Evolutionary conservation across 176 grass and related monocot genomes (phyloP), one percentile per base, ranked within the genome.

Genomic region (Oryza brachyantha): DNA sequence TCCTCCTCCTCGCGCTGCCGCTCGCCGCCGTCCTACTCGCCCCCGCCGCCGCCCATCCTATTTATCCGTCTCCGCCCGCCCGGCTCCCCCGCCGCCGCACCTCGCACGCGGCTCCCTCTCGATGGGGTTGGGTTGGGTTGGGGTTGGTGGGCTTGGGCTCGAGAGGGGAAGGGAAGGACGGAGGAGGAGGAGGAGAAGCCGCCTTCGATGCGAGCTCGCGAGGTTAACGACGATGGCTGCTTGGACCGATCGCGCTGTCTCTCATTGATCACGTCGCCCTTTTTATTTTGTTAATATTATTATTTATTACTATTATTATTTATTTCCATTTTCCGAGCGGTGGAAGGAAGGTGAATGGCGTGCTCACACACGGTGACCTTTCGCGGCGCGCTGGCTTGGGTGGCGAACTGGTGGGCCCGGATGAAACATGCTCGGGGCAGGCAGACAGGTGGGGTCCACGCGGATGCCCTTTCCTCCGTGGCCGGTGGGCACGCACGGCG

Each of bases 41-140:
- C 85, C 41, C 86, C 50, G 68, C 83, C 85, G 55, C 86, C 50
- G 68, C 75, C 71, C 40, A 14, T 64, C 79, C 71, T 79, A 94
- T 91, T 36, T 19, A 63, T 24, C 31, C 2, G 8, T 21, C 61
- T 68, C 72, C 78, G 40, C 6, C 16, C 34, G 19, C 60, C 32
- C 67, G 41, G 10, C n/a, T 13, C 6, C 19, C 43, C 19, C 13
- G 0, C 29, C 78, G 73, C 83, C 79, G 29, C 73, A 13, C 59
- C 31, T 43, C 72, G 31, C 31, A 45, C 36, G 34, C 22, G 8
- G 10, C 34, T n/a, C 25, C 12, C 42, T 21, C 19, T 12, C 4
- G 67, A 46, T 61, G 74, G 80, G 60, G 7, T 10, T 14, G 66
- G 40, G 54, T 26, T 28, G 40, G 61, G 9, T 10, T 13, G 1